Evolutionary conservation across 2,329 filamentous ascomycete species (phyloP), one percentile per base, ranked within the genome.

Genomic region (Pestalotiopsis sp.): DNA sequence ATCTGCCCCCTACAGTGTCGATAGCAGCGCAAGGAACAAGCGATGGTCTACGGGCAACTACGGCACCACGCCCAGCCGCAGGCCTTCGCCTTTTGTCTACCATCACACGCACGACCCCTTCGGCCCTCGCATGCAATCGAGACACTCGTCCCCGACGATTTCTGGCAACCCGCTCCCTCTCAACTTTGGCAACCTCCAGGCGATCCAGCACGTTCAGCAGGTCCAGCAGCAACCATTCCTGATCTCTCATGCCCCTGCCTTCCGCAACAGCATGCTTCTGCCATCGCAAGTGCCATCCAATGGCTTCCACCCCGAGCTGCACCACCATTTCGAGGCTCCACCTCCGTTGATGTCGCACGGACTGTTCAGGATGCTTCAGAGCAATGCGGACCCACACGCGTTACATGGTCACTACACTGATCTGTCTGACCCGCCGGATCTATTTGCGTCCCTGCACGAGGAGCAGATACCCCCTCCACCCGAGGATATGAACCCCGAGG

Each of bases 21-120:
- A 93, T 60, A 87, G 82, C 69, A 85, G 85, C 65, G 85, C 84
- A 60, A 87, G 91, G 71, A 89, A 86, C 76, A 93, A 94, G 83
- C 86, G 92, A 72, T 94, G 92, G 92, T 94, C 92, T 23, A 94
- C 92, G 3, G 92, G 91, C 14, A 93, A 91, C 3, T 93, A 91
- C 69, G 90, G 86, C 23, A 86, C 89, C 1, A 79, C 83, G 23
- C 83, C 84, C 27, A 87, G 81, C 74, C 82, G 87, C 67, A 84
- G 90, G 39, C 85, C 86, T 31, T 85, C 89, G 39, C 86, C 91
- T 2, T 89, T 90, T 71, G 84, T 91, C 58, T 91, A 91, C 77
- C 87, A 91, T 71, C 85, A 87, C 70, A 82, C 85, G 3, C 84
- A 88, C 66, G 90, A 92, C 66, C 81, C 86, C 38, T 90, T 89